Evolutionary conservation across 371 early-diverging fungal genomes (phyloP).

Genomic region (Mucor velutinosus): DNA sequence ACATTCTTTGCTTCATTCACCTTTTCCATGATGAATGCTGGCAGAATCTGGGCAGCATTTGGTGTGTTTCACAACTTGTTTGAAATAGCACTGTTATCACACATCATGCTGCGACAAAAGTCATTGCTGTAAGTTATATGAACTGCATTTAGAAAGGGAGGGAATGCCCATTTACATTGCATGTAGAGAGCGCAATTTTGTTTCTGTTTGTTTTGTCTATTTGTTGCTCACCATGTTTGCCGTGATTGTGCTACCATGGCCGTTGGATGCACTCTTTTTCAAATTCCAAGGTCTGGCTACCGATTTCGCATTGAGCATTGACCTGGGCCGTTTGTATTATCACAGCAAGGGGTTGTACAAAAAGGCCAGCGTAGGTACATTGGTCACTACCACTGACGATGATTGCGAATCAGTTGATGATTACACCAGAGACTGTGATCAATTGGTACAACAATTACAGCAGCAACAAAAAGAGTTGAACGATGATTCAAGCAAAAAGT

Average conservation of each 20-base stretch:
- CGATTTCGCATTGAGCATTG: constrained; percentile 43
- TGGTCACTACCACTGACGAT: background rate
- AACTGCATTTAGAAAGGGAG: background rate
- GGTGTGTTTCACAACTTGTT: constrained; percentile 53
- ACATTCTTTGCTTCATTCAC: constrained; percentile 39
- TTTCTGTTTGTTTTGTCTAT: constrained; percentile 35
- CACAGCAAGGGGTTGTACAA: constrained; percentile 18
- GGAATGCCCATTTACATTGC: background rate
- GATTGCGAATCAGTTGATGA: constrained; percentile 3
- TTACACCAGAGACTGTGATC: constrained; percentile 3
- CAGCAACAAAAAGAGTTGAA: background rate
- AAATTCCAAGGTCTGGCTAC: constrained; percentile 55
- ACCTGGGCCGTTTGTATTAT: constrained; percentile 40
- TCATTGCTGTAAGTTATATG: constrained; percentile 5
- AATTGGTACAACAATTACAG: constrained; percentile 2
- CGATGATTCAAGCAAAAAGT: constrained; percentile 12
- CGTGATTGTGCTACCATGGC: constrained; percentile 46
- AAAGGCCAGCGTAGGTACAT: constrained; percentile 6
- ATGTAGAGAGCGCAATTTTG: constrained; percentile 32
- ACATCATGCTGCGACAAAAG: constrained; percentile 21
- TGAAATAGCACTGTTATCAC: constrained; percentile 41
- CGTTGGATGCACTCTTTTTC: constrained; percentile 55
- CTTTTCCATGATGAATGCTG: constrained; percentile 46
- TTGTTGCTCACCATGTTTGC: constrained; percentile 30
- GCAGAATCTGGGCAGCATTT: constrained; percentile 54